A percentile compares a stretch with the other conserved stretches of the same genome.
Evolutionary conservation across 192 early-diverging fungal species (phyloP).

Genomic region (Rhizoclosmatium sp.): DNA sequence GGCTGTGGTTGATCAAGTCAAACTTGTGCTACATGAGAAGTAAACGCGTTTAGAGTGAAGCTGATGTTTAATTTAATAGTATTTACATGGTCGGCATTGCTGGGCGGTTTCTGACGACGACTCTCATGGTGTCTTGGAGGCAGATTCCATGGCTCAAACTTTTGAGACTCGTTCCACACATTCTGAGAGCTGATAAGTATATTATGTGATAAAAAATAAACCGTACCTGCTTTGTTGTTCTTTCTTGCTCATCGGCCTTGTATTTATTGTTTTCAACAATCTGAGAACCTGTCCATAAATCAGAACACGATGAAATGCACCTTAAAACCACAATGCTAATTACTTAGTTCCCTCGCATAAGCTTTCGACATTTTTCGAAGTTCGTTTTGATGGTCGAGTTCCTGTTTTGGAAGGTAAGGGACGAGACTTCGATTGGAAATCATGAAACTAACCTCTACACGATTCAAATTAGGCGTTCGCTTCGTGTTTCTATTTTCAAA

Average conservation of each 20-base stretch:
- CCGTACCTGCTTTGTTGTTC: neutral
- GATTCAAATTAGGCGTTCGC: neutral
- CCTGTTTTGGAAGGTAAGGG: neutral
- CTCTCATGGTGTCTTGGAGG: neutral
- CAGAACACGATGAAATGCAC: neutral
- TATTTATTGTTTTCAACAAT: conserved; percentile 20
- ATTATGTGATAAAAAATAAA: neutral
- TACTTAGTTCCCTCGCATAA: conserved; percentile 26
- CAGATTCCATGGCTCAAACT: conserved; percentile 14
- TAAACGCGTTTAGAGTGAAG: neutral
- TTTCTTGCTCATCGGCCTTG: neutral
- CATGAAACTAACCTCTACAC: neutral
- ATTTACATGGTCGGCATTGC: conserved; percentile 26
- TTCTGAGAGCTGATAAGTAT: neutral
- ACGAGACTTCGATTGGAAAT: neutral
- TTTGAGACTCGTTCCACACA: neutral
- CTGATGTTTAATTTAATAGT: neutral
- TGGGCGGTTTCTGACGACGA: conserved; percentile 26
- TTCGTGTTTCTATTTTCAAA: conserved; percentile 18
- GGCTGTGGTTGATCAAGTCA: conserved; percentile 22
- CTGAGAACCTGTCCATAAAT: conserved; percentile 13
- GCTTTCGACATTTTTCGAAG: conserved; percentile 4
- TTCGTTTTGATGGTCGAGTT: neutral
- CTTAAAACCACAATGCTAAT: neutral
- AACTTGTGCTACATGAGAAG: neutral